phyloP scores from a whole-genome alignment of 345 rosid species.

The Sonneratia caseolaris region DNA sequence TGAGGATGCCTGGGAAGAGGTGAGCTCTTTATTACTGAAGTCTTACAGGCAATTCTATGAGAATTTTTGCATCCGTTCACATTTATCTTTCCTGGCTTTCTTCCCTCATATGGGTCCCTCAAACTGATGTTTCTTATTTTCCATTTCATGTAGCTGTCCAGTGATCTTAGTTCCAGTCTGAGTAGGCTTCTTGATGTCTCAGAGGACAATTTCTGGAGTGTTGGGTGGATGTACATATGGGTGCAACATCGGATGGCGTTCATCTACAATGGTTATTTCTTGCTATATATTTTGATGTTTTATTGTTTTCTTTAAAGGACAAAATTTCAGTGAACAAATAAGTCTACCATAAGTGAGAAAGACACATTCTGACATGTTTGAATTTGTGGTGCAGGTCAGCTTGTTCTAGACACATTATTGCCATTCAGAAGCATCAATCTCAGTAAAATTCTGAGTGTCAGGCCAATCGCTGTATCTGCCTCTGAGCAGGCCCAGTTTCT shows the following conservation, averaged over 20 bases:
- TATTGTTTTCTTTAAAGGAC: too few relatives aligned
- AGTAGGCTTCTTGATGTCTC: slow-evolving; percentile 70
- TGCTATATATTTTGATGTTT: too few relatives aligned
- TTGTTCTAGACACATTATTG: slow-evolving; percentile 62
- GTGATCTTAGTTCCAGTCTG: slow-evolving; percentile 64
- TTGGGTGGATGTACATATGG: slow-evolving; percentile 76
- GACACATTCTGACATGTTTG: slow-evolving; percentile 12
- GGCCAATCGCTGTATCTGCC: slow-evolving; percentile 71
- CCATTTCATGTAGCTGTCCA: slow-evolving; percentile 45
- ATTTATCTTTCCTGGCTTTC: neutral
- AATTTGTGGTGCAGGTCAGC: slow-evolving; percentile 55
- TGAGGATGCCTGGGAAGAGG: slow-evolving; percentile 89
- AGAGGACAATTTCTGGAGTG: slow-evolving; percentile 71
- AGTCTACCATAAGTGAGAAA: neutral
- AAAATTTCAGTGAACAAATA: neutral
- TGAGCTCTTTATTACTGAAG: slow-evolving; percentile 23
- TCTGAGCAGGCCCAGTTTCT: slow-evolving; percentile 48
- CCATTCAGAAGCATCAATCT: slow-evolving; percentile 45
- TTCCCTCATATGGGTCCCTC: neutral
- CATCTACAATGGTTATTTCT: slow-evolving; percentile 45
- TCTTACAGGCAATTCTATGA: neutral
- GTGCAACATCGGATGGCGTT: slow-evolving; percentile 80
- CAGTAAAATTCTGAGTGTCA: slow-evolving; percentile 54
- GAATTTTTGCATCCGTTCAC: too few relatives aligned
- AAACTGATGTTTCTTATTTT: neutral